These are phyloP conservation scores for Kazachstania africana DNA, from an alignment of 805 yeast species.

Conservation along the genomic window DNA sequence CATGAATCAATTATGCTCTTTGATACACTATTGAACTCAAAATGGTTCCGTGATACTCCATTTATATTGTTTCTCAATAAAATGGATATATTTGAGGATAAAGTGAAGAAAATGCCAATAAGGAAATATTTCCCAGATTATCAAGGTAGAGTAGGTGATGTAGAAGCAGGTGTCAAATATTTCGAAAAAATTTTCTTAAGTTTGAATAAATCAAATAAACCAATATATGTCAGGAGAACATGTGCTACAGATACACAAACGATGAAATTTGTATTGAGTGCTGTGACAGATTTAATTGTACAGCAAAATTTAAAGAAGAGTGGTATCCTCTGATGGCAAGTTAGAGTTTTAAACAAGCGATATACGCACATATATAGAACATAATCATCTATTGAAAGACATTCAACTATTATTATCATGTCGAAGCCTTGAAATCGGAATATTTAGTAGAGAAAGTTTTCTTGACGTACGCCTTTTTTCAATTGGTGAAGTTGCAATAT, in stretches of 20 bases:
- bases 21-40: conserved; percentile 70
- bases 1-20: conserved; percentile 79
- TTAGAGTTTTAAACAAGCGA: neutral
- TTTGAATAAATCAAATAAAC: conserved; percentile 50
- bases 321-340: conserved; percentile 43
- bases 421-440: conserved; percentile 21
- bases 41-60: conserved; percentile 78
- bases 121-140: conserved; percentile 69
- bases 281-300: conserved; percentile 84
- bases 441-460: conserved; percentile 17
- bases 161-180: conserved; percentile 54
- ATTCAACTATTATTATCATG: neutral
- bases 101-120: conserved; percentile 56
- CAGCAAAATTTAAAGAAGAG: conserved; percentile 71
- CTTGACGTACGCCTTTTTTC: conserved; percentile 3
- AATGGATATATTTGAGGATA: conserved; percentile 66
- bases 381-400: too few relatives aligned
- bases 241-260: conserved; percentile 89
- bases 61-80: conserved; percentile 84
- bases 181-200: conserved; percentile 58
- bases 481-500: too few relatives aligned
- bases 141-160: conserved; percentile 51
- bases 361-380: neutral
- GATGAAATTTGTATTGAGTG: conserved; percentile 82
- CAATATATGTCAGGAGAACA: conserved; percentile 84